Base-by-base conservation (phyloP, 2,329 filamentous ascomycete genomes). In the Cladosporium oxysporum region DNA sequence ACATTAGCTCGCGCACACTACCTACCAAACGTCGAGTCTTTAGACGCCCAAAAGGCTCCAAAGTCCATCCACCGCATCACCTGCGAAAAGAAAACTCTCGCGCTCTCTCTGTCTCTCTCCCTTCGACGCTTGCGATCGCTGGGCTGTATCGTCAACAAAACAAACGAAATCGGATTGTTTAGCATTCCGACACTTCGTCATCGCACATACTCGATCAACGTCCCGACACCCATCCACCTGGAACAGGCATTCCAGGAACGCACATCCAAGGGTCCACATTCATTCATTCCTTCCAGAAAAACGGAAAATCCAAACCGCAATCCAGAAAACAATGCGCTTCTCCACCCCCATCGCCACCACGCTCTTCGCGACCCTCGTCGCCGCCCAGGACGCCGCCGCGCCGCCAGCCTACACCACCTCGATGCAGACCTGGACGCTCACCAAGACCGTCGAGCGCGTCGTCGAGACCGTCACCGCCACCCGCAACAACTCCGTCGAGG, bases 391-490 rank as follows among this genome's bases (percentile, higher is more conserved):
- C 6, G 44, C 62, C 31, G 23, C 53, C 29, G 23, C 23, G 23
- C 23, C 23, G 3, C 66, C 18, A 44, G 58, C 63, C 35, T 28
- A 64, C 16, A 68, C 67, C 16, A 68, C 67, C 16, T 68, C 68
- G 3, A 68, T 67, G 28, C 72, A 68, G 44, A 74, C 72, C 49
- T 70, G 68, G 66, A 71, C 69, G 62, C 70, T 67, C 21, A 74
- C 72, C 33, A 64, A 67, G 58, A 74, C 72, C 35, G 70, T 74
- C 58, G 65, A 68, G 64, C 72, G 71, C 66, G 71, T 74, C 63
- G 70, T 69, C 28, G 62, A 68, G 58, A 75, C 72, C 58, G 66
- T 71, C 26, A 75, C 73, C 18, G 68, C 71, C 28, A 74, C 72
- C 3, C 65, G 68, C 33, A 69, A 70, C 57, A 66, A 18, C 28